Evolutionary conservation across 345 rosid genomes (phyloP).

Genomic region (Draba incana): DNA sequence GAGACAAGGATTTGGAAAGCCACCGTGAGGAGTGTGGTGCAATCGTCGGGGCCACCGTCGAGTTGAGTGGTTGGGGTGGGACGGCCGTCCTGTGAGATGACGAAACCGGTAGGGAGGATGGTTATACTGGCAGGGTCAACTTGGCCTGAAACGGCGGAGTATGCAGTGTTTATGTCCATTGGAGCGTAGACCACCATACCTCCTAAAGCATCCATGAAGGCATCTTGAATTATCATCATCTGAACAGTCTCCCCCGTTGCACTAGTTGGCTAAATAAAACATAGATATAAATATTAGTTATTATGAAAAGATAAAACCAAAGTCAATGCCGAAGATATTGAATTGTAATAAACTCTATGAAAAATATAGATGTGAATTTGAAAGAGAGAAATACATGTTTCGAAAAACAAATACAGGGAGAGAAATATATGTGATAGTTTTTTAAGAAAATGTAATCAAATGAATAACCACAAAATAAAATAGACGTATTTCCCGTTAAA

Average conservation of each 20-base stretch:
- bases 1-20: slow-evolving; percentile 70
- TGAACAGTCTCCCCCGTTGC: slow-evolving; percentile 25
- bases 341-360: neutral
- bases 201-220: slow-evolving; percentile 51
- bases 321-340: slow-evolving; percentile 6
- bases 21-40: slow-evolving; percentile 53
- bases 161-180: slow-evolving; percentile 47
- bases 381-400: too few relatives aligned
- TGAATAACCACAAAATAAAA: too few relatives aligned
- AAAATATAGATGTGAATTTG: neutral
- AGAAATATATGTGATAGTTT: neutral
- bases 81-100: slow-evolving; percentile 57
- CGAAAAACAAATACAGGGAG: too few relatives aligned
- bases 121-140: slow-evolving; percentile 47
- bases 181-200: slow-evolving; percentile 70
- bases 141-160: slow-evolving; percentile 45
- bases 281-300: slow-evolving; percentile 1
- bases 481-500: too few relatives aligned
- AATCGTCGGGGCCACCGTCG: neutral
- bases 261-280: slow-evolving; percentile 7
- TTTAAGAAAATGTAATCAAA: too few relatives aligned
- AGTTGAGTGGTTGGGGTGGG: neutral
- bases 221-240: slow-evolving; percentile 68
- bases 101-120: slow-evolving; percentile 79
- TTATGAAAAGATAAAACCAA: neutral